Conservation (phyloP, 2,329 filamentous ascomycete genomes). For the Coniochaeta ligniaria region DNA sequence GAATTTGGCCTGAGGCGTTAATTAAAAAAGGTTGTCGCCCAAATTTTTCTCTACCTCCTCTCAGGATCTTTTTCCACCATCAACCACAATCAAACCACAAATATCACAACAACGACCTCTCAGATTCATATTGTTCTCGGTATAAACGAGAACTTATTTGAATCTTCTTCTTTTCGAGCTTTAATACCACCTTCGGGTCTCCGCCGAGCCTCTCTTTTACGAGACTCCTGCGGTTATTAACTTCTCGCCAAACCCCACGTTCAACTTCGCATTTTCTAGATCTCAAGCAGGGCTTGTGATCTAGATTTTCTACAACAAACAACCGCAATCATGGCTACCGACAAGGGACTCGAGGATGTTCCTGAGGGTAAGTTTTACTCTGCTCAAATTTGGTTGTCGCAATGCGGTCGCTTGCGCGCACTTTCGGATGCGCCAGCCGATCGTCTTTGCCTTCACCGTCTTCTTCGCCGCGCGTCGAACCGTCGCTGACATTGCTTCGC, state of each 20-base stretch:
- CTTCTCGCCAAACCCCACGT: conserved; percentile 25
- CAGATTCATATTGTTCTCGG: conserved; percentile 9
- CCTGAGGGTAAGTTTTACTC: conserved; percentile 69
- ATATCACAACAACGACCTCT: neutral
- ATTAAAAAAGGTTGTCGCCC: neutral
- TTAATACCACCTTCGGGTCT: conserved; percentile 10
- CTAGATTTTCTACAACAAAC: conserved; percentile 47
- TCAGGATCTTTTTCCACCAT: neutral
- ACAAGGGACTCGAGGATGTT: conserved; percentile 97
- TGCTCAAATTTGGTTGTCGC: neutral
- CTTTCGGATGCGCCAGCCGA: neutral
- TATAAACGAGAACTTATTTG: conserved; percentile 35
- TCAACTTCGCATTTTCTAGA: conserved; percentile 42
- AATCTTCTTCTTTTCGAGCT: conserved; percentile 38
- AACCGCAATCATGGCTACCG: conserved; percentile 95
- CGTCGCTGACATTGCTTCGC: conserved; percentile 9
- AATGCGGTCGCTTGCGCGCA: neutral
- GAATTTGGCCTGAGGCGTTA: conserved; percentile 1
- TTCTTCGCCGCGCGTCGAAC: neutral
- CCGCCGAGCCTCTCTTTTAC: conserved; percentile 11
- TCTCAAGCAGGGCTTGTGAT: conserved; percentile 77
- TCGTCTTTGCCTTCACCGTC: neutral
- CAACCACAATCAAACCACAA: neutral
- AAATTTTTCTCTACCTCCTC: conserved; percentile 2
- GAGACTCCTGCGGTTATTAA: conserved; percentile 28